Evolutionary conservation across 2,329 filamentous ascomycete species (phyloP).

Genomic region (Colletotrichum incanum): DNA sequence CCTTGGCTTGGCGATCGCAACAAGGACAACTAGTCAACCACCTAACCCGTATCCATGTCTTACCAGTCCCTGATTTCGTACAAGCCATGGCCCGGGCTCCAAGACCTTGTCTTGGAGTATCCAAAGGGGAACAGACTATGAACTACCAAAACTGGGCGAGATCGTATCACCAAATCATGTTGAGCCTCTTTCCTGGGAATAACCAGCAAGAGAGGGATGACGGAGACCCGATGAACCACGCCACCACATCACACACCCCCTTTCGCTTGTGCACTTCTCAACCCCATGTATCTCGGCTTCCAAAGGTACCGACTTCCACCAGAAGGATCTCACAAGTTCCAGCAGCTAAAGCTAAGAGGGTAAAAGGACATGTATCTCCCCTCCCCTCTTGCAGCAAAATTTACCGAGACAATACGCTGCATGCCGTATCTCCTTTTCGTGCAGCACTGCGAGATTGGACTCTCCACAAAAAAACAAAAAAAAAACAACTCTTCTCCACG

Average conservation of each 20-base stretch:
- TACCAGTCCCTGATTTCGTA: neutral
- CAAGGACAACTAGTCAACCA: neutral
- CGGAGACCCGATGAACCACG: neutral
- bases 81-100: neutral
- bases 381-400: neutral
- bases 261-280: neutral
- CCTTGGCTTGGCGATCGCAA: conserved; percentile 27
- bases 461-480: neutral
- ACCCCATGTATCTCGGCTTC: neutral
- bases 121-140: neutral
- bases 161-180: neutral
- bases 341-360: neutral
- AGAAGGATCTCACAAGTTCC: neutral
- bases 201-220: neutral
- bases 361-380: neutral
- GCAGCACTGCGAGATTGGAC: conserved; percentile 31
- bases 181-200: neutral
- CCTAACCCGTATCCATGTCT: neutral
- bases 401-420: conserved; percentile 28
- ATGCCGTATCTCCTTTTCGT: conserved; percentile 30
- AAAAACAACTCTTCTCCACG: neutral
- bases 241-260: neutral
- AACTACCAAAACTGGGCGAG: neutral
- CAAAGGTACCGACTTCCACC: neutral
- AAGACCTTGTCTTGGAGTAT: neutral